A percentile compares a stretch with the other conserved stretches of the same genome.
These are phyloP conservation scores for Mortierella sp. DNA, from an alignment of 371 early-diverging fungal species.

Conservation along the genomic window DNA sequence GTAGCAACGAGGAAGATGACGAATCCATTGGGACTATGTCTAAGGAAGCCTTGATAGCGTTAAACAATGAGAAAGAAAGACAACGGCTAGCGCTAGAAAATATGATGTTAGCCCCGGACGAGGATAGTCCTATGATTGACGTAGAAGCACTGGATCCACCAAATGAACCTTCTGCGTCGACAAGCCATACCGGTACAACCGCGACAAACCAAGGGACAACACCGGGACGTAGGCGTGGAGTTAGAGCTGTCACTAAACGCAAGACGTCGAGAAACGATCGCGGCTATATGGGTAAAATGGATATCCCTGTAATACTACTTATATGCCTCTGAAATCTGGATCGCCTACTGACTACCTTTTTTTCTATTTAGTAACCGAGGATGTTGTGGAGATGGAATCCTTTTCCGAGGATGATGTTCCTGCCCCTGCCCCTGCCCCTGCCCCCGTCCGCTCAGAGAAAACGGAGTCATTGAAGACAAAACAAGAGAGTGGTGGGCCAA, in stretches of 20 bases:
- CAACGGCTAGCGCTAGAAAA: constrained; percentile 48
- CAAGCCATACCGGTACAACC: background rate
- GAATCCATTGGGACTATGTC: constrained; percentile 26
- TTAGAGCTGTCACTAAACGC: constrained; percentile 59
- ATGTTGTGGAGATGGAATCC: constrained; percentile 39
- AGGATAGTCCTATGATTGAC: constrained; percentile 47
- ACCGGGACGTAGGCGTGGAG: constrained; percentile 39
- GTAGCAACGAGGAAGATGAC: constrained; percentile 21
- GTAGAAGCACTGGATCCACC: constrained; percentile 25
- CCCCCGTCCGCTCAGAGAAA: background rate
- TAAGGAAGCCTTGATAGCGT: constrained; percentile 29
- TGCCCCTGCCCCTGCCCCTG: constrained; percentile 26
- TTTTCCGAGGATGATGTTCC: constrained; percentile 48
- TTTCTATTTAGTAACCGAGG: constrained; percentile 46
- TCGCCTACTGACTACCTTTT: background rate
- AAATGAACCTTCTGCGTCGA: background rate
- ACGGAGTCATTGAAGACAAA: constrained; percentile 1
- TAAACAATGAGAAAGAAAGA: constrained; percentile 42
- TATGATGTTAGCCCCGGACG: constrained; percentile 51
- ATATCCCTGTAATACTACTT: too few relatives aligned
- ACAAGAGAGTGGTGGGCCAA: constrained; percentile 10
- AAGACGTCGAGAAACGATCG: constrained; percentile 62
- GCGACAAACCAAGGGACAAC: constrained; percentile 1
- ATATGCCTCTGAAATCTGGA: too few relatives aligned
- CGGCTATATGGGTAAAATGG: constrained; percentile 61